Percentiles rank a stretch among this genome's conserved stretches.
phyloP scores from a whole-genome alignment of 2,329 filamentous ascomycete genomes.

The Calonectria multiphialidica region DNA sequence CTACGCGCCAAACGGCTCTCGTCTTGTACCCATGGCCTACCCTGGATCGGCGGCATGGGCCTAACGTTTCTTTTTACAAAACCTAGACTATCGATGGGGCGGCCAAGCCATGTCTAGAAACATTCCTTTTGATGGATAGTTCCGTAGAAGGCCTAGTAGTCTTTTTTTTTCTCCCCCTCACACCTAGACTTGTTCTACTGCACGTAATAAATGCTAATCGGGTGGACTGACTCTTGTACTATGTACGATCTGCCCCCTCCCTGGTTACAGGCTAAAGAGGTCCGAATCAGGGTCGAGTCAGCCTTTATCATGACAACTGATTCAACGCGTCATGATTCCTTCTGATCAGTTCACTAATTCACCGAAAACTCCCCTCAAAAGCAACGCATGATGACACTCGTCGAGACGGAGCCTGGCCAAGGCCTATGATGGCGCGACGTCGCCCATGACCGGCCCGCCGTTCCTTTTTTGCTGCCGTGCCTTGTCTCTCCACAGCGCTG shows the following conservation, averaged over 20 bases:
- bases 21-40: neutral
- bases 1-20: neutral
- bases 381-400: neutral
- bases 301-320: neutral
- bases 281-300: neutral
- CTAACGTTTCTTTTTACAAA: neutral
- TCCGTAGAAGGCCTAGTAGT: neutral
- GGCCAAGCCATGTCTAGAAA: neutral
- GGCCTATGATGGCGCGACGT: neutral
- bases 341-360: neutral
- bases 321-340: neutral
- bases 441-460: neutral
- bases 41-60: neutral
- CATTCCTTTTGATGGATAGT: constrained; percentile 4
- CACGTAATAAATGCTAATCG: constrained; percentile 6
- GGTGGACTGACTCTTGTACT: neutral
- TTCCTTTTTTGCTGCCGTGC: neutral
- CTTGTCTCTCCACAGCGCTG: constrained; percentile 2
- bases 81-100: neutral
- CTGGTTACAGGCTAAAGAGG: neutral
- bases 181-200: neutral
- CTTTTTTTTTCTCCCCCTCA: neutral
- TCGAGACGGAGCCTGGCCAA: neutral
- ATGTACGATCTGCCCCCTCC: neutral
- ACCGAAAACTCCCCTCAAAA: neutral